Evolutionary conservation across 148 eudicot genomes (phyloP), one percentile per base, ranked within the genome.

Genomic region (Rhododendron kiyosumense): DNA sequence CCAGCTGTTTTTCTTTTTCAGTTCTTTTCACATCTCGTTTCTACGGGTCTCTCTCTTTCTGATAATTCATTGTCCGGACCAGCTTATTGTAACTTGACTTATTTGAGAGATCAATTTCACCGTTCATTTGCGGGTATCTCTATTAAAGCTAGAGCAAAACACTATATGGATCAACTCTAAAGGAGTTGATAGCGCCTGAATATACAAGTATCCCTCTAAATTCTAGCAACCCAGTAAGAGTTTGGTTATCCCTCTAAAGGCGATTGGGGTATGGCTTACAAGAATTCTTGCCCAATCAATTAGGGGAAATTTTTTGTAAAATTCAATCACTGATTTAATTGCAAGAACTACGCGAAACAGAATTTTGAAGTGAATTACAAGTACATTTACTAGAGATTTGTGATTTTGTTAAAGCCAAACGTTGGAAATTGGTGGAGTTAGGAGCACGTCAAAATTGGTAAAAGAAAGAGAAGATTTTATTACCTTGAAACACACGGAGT

Each of bases 1-100:
- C 59, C 85, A 83, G 85, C 85, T 83, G 85, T 83, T 83, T 83
- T 45, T 43, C 38, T 45, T 69, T 67, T 59, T 59, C 36, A 15
- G 41, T 82, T 69, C 85, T 10, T 83, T 83, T 67, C 78, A 71
- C 78, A 61, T 24, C 32, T 63, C 43, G 38, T 32, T 26, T 26
- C 11, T 26, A 3, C 15, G 28, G 32, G 74, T 67, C 26, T 26
- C 71, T 0, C 22, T 54, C 5, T 54, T 49, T 52, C 12, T 14
- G 57, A 52, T 52, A 52, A 52, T 0, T 52, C 57, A 17, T 0
- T 18, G 1, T 54, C 1, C 22, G 20, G 5, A 0, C 24, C 7
- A 54, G 20, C 0, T 54, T 15, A 54, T 54, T 54, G 61, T 17
- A 54, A 54, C 61, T 54, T 7, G 22, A 5, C 6, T 54, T 54